phyloP scores from a whole-genome alignment of 1,284 basidiomycete species.

The Cutaneotrichosporon spelunceum region DNA sequence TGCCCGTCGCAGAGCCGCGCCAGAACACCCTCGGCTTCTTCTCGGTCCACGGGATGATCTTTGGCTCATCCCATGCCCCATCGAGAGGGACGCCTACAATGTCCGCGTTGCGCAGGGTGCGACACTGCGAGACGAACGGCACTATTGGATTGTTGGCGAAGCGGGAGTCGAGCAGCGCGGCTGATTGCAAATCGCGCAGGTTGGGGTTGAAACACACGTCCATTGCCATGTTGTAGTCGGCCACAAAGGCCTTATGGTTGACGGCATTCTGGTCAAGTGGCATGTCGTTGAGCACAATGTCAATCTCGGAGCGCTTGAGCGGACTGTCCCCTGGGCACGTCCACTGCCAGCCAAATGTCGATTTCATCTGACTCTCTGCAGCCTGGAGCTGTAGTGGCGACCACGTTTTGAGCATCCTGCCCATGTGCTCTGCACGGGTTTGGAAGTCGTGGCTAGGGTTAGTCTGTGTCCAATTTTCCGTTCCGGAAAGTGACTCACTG shows the following conservation, averaged over 20 bases:
- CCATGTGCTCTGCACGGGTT: constrained; percentile 32
- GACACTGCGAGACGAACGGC: constrained; percentile 29
- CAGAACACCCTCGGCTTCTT: constrained; percentile 35
- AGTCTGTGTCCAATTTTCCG: neutral
- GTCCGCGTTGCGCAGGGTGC: constrained; percentile 32
- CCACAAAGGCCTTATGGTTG: constrained; percentile 35
- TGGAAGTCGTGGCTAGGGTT: constrained; percentile 22
- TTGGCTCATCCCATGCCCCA: constrained; percentile 26
- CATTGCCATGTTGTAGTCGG: constrained; percentile 33
- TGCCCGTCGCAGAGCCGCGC: constrained; percentile 53
- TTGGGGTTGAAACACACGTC: constrained; percentile 46
- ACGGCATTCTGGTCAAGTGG: neutral
- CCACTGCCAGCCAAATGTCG: constrained; percentile 45
- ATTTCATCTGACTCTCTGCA: constrained; percentile 35
- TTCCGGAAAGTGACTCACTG: constrained; percentile 20
- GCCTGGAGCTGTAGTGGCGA: constrained; percentile 30
- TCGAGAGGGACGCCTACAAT: constrained; percentile 41
- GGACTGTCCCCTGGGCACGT: constrained; percentile 38
- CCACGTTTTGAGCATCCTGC: constrained; percentile 33
- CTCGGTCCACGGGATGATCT: constrained; percentile 40
- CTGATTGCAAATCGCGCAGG: constrained; percentile 29
- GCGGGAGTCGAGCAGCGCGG: constrained; percentile 15
- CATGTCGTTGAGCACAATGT: constrained; percentile 37
- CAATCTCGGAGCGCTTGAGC: constrained; percentile 29
- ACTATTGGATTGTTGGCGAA: constrained; percentile 17